phyloP scores from a whole-genome alignment of 352 stramenopile genomes.

The Phytopythium montanum region DNA sequence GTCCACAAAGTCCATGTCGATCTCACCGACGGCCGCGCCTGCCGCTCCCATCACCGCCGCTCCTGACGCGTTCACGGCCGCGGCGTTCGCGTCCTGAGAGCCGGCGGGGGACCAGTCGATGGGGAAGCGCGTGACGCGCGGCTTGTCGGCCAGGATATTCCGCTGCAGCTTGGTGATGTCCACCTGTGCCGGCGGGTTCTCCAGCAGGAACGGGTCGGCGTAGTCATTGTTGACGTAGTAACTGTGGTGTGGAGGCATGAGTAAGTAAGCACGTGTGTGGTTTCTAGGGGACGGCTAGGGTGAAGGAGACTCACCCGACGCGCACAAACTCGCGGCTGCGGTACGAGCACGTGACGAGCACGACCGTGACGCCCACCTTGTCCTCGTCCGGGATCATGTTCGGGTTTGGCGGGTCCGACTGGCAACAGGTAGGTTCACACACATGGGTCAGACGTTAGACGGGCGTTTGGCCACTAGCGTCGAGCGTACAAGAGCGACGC shows the following conservation, averaged over 20 bases:
- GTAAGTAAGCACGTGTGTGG: no score
- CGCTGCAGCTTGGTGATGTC: conserved; percentile 93
- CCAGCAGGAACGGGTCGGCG: conserved; percentile 82
- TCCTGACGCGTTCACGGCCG: conserved; percentile 36
- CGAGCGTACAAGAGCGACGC: neutral
- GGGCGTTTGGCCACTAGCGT: neutral
- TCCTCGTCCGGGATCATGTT: conserved; percentile 93
- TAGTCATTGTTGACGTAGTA: conserved; percentile 99
- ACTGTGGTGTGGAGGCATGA: conserved; percentile 27
- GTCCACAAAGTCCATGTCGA: conserved; percentile 76
- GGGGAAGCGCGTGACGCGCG: conserved; percentile 92
- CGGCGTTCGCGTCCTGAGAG: conserved; percentile 38
- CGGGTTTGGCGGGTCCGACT: conserved; percentile 93
- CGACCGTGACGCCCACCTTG: conserved; percentile 98
- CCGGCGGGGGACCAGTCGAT: conserved; percentile 93
- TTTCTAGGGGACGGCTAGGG: no score
- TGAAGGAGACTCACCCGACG: conserved; percentile 38
- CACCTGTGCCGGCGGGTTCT: conserved; percentile 75
- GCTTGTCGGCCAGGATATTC: conserved; percentile 97
- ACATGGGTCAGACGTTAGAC: neutral
- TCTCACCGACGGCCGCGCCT: conserved; percentile 24
- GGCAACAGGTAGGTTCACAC: conserved; percentile 7
- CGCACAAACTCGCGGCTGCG: conserved; percentile 96
- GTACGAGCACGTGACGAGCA: conserved; percentile 98
- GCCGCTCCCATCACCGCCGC: conserved; percentile 9